Conservation (phyloP, 2,329 filamentous ascomycete species). For the Ophiostoma sp. region DNA sequence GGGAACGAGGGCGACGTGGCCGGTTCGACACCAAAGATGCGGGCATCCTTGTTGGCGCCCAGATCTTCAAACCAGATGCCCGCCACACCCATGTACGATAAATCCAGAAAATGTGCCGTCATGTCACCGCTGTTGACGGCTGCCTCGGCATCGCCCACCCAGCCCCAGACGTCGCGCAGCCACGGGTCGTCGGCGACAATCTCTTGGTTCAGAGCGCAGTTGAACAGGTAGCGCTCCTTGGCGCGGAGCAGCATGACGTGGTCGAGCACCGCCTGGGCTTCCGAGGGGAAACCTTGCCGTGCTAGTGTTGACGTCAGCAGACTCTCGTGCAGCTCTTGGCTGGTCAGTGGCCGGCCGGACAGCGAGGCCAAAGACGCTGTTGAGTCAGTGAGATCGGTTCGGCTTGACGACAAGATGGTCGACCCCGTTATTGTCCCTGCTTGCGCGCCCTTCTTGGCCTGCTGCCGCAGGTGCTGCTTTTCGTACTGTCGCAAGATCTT, state of each 20-base stretch:
- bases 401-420: neutral
- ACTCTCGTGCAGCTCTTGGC: conserved; percentile 57
- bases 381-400: conserved; percentile 26
- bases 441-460: conserved; percentile 7
- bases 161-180: conserved; percentile 78
- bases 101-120: conserved; percentile 65
- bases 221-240: conserved; percentile 62
- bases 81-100: conserved; percentile 73
- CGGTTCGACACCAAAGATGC: conserved; percentile 35
- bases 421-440: neutral
- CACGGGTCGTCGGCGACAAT: conserved; percentile 72
- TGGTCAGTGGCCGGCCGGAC: conserved; percentile 32
- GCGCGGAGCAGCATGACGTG: conserved; percentile 61
- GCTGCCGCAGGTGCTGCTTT: conserved; percentile 30
- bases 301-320: conserved; percentile 49
- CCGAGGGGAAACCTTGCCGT: conserved; percentile 49
- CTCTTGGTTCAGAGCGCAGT: conserved; percentile 63
- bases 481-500: conserved; percentile 45
- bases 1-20: conserved; percentile 51
- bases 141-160: conserved; percentile 66
- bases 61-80: conserved; percentile 71
- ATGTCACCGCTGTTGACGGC: conserved; percentile 69
- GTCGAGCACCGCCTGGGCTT: conserved; percentile 55
- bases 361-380: conserved; percentile 28
- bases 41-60: conserved; percentile 46